Base-by-base conservation (phyloP, 495 filamentous ascomycete genomes). In the Astrothelium macrocarpum region DNA sequence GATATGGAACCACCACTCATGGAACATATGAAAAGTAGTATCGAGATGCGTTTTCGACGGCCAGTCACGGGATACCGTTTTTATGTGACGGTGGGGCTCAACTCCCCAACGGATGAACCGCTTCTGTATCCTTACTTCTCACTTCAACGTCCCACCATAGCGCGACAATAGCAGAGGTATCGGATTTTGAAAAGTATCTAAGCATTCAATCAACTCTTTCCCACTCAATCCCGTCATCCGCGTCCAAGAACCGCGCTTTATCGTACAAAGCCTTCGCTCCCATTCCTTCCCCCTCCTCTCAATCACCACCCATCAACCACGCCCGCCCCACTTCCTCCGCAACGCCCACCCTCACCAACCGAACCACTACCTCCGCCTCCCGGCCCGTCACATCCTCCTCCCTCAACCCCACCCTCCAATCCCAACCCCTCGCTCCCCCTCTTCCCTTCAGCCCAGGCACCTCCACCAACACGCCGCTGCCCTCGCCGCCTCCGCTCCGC, bases 341-440 rank as follows among this genome's bases (percentile, higher is more conserved):
- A 70, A 96, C 70, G 26, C 87, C 89, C 63, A 88, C 70, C 69
- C 91, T 81, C 77, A 96, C 68, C 69, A 89, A 78, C 62, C 79
- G 75, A 43, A 96, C 75, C 1, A 96, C 76, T 69, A 92, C 87
- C 67, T 81, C 77, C 0, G 84, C 89, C 60, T 69, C 83, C 12
- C 78, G 80, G 32, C 78, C 76, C 0, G 83, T 89, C 60, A 68
- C 83, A 9, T 78, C 80, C 32, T 78, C 75, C 53, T 81, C 82
- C 14, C 77, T 70, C 60, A 93, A 72, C 12, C 82, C 83, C 5
- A 75, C 78, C 66, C 91, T 76, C 91, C 91, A 97, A 75, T 97
- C 91, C 91, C 91, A 96, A 0, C 87, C 87, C 60, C 89, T 78
- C 72, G 82, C 80, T 18, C 70, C 65, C 62, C 75, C 73, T 20